Evolutionary conservation across 139 green algal species (phyloP), one percentile per base, ranked within the genome.

Genomic region (Picochlorum sp.): DNA sequence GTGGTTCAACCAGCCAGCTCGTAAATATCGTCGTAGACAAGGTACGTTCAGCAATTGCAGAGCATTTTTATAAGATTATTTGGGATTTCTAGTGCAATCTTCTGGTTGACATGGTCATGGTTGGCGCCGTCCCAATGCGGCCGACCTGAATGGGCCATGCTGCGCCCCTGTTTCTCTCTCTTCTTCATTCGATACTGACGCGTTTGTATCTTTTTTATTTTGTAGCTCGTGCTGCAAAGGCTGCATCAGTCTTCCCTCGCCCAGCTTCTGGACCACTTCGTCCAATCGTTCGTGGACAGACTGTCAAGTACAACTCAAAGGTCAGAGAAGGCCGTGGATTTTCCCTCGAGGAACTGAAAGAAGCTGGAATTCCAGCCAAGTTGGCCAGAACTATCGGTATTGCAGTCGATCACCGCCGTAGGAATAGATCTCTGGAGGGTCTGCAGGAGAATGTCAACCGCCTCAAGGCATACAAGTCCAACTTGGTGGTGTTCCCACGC

Each of bases 1-100:
- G 44, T 99, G 94, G 94, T 98, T 99, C 83, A 96, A 99, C 85
- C 94, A 99, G 87, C 86, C 94, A 20, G 94, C 89, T 6, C 85
- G 94, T 68, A 98, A 98, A 76, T 62, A 85, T 57, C 76, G 90
- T 20, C 76, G 92, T 57, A 77, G 82, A 34, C 74, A 83, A 3
- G 86, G 88, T 95, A 70, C 66, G 86, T 66, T 41, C 9, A 8
- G 34, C 34, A 41, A 11, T 10, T 41, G 34, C 34, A 41, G 8
- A 13, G 34, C 6, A 10, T 41, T 41, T 41, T 13, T 41, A 41
- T 41, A 7, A 41, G 34, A 13, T 41, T 41, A 41, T 41, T 9
- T 10, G 34, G 34, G 34, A 41, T 9, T 41, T 41, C 7, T 20
- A 54, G n/a, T 45, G 11, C 16, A 3, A 8, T 28, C 55, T n/a